Conservation (phyloP, 2,329 filamentous ascomycete species). For the Bretziella fagacearum region DNA sequence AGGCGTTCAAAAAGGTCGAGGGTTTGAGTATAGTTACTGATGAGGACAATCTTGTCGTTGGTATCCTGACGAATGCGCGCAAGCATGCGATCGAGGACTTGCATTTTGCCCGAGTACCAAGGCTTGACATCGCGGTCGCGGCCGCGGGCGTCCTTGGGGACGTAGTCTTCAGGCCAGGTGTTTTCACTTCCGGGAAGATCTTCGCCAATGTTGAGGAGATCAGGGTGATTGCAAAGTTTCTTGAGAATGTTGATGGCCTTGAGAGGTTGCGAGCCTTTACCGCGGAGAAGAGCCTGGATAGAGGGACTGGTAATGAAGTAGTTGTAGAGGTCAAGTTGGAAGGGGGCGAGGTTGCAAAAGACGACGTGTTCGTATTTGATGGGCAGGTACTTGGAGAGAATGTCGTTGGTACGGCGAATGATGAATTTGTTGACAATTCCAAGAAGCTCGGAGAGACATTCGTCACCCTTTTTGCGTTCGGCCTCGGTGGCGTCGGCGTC, state of each 20-base stretch:
- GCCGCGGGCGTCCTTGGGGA: conserved; percentile 72
- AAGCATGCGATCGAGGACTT: conserved; percentile 94
- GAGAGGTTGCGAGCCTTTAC: conserved; percentile 87
- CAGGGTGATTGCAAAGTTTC: conserved; percentile 96
- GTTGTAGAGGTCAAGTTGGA: conserved; percentile 87
- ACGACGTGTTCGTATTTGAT: conserved; percentile 99
- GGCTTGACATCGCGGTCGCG: conserved; percentile 83
- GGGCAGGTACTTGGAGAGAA: conserved; percentile 89
- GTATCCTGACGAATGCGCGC: conserved; percentile 89
- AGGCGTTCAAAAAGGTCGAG: conserved; percentile 86
- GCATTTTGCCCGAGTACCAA: conserved; percentile 97
- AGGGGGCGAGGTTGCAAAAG: conserved; percentile 86
- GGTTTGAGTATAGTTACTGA: conserved; percentile 95
- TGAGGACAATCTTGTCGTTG: conserved; percentile 97
- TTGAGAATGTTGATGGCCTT: conserved; percentile 96
- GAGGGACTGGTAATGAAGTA: conserved; percentile 93
- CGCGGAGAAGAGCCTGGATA: conserved; percentile 77
- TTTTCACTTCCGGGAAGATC: conserved; percentile 79
- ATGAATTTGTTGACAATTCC: conserved; percentile 93
- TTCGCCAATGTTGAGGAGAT: conserved; percentile 64
- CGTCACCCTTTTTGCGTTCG: conserved; percentile 68
- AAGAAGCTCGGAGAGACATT: conserved; percentile 65
- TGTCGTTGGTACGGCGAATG: conserved; percentile 93
- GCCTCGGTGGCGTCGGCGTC: conserved; percentile 77
- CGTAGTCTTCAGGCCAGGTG: conserved; percentile 69